Evolutionary conservation across 2,329 filamentous ascomycete species (phyloP), one percentile per base, ranked within the genome.

Genomic region (Trichophyton simii): DNA sequence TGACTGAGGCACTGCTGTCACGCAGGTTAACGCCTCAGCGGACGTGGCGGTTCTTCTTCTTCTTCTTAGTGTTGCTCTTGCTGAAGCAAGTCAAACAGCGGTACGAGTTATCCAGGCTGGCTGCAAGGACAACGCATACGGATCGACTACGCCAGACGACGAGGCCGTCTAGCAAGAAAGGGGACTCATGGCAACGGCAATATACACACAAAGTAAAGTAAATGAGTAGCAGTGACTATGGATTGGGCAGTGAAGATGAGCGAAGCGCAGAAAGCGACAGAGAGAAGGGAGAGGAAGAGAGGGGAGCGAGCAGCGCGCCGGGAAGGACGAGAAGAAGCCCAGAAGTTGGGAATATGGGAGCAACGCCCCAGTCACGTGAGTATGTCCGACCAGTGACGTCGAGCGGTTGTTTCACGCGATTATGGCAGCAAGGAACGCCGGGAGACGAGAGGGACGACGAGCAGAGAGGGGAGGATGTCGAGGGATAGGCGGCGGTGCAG

Each of bases 61-160:
- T 44, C 41, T 44, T 42, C 2, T 59, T 50, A 20, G 46, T 15
- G 18, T 46, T 57, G 60, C 64, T 69, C 70, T 72, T 74, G 72
- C 71, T 67, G 63, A 64, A 71, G 72, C 74, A 73, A 68, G 70
- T 72, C 72, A 74, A 75, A 72, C 72, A 72, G 71, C 67, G 72
- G 76, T 73, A 74, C 74, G 71, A 67, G 71, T 69, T 71, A 70
- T 75, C 72, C 70, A 69, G 70, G 74, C 75, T 77, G 73, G 76
- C 70, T 75, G 73, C 74, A 75, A 72, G 74, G 75, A 71, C 68
- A 72, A 69, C 67, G 69, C 71, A 72, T 70, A 72, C 66, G 70
- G 68, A 71, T 69, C 67, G 69, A 70, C 71, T 69, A 64, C 72
- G 76, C 76, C 70, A 78, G 76, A 77, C 76, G 70, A 68, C 62